Conservation (phyloP, 129 eudicot species). For the Tagetes erecta region DNA sequence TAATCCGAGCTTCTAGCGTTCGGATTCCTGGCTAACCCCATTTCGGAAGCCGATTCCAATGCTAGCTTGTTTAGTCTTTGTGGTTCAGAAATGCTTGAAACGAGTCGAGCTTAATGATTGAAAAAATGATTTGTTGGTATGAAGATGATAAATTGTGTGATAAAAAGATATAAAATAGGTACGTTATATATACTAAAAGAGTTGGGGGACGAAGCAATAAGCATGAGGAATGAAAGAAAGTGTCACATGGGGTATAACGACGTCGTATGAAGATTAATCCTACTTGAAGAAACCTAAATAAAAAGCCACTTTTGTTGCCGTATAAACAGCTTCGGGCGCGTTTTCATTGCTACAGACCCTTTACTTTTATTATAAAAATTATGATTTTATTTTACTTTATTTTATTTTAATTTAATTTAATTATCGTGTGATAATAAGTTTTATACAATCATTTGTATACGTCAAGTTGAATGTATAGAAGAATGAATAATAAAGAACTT, state of each 20-base stretch:
- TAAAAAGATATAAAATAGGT: constrained; percentile 25
- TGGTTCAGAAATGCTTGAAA: neutral
- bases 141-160: constrained; percentile 34
- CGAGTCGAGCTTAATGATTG: neutral
- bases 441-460: neutral
- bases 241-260: constrained; percentile 74
- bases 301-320: constrained; percentile 75
- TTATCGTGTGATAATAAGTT: neutral
- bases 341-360: constrained; percentile 32
- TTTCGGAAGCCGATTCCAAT: neutral
- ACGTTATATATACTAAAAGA: constrained; percentile 42
- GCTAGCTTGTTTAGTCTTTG: neutral
- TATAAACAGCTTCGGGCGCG: constrained; percentile 44
- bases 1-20: constrained; percentile 67
- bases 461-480: neutral
- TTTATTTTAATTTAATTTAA: neutral
- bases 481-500: neutral
- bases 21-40: constrained; percentile 60
- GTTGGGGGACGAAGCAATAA: constrained; percentile 50
- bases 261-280: constrained; percentile 41
- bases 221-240: constrained; percentile 66
- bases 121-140: constrained; percentile 6
- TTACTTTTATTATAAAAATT: constrained; percentile 28
- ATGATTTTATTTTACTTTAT: too few relatives aligned
- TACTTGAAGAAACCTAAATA: constrained; percentile 33